Percentiles rank a stretch among this genome's conserved stretches.
Conservation (phyloP, 192 early-diverging fungal species). For the Jimgerdemannia flammicorona region DNA sequence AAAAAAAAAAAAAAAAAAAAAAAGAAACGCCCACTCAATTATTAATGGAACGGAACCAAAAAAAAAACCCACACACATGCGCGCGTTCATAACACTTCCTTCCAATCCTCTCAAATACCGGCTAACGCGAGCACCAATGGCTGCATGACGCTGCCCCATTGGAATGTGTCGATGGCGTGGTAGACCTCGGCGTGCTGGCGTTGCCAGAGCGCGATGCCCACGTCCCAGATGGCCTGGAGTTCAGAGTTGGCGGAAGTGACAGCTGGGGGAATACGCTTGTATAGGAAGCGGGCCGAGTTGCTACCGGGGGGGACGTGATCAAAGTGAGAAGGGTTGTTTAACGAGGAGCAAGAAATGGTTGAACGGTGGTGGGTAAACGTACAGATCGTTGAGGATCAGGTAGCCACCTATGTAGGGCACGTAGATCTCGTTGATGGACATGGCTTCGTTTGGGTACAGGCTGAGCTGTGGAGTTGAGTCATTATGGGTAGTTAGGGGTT, state of each 20-base stretch:
- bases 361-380: not conserved
- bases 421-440: slow-evolving; percentile 16
- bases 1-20: too few species aligned
- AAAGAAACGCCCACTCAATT: too few species aligned
- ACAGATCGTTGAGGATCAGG: slow-evolving; percentile 19
- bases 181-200: slow-evolving; percentile 13
- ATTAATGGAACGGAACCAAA: too few species aligned
- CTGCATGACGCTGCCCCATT: too few species aligned
- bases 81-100: too few species aligned
- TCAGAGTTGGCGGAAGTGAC: slow-evolving; percentile 9
- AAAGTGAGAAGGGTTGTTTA: not conserved
- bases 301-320: not conserved
- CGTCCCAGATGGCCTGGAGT: slow-evolving; percentile 13
- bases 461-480: slow-evolving; percentile 4
- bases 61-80: too few species aligned
- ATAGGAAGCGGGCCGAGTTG: slow-evolving; percentile 18
- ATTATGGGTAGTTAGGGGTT: not conserved
- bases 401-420: slow-evolving; percentile 9
- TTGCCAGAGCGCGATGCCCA: slow-evolving; percentile 14
- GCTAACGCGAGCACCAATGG: too few species aligned
- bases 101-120: too few species aligned
- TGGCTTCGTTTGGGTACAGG: slow-evolving; percentile 3
- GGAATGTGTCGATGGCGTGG: not conserved
- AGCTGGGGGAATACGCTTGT: slow-evolving; percentile 14
- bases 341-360: slow-evolving; percentile 2